Evolutionary conservation across 2,329 filamentous ascomycete species (phyloP).

Genomic region (Penicillium sp.): DNA sequence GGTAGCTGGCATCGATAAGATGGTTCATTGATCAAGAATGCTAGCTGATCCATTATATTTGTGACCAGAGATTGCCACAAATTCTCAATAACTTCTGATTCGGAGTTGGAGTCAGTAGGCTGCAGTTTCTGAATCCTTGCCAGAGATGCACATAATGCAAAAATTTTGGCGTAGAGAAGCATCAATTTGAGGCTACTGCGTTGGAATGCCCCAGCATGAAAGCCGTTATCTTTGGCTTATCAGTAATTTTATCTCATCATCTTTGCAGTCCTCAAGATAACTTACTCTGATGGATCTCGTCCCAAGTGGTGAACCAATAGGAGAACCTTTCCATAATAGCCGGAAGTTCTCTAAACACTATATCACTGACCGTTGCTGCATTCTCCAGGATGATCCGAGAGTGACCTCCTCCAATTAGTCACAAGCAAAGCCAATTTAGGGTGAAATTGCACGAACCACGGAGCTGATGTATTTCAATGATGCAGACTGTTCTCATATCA

Average conservation of each 20-base stretch:
- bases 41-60: conserved; percentile 35
- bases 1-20: conserved; percentile 35
- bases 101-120: conserved; percentile 19
- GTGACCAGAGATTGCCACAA: conserved; percentile 35
- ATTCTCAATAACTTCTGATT: conserved; percentile 22
- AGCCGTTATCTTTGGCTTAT: conserved; percentile 32
- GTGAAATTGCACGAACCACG: conserved; percentile 21
- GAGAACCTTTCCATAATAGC: conserved; percentile 33
- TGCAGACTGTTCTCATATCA: conserved; percentile 37
- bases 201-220: conserved; percentile 38
- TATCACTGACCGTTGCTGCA: conserved; percentile 24
- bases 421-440: background rate
- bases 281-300: conserved; percentile 36
- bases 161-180: conserved; percentile 36
- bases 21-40: conserved; percentile 32
- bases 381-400: conserved; percentile 33
- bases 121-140: conserved; percentile 39
- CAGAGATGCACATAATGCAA: conserved; percentile 32
- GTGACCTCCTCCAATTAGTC: conserved; percentile 20
- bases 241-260: background rate
- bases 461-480: conserved; percentile 38
- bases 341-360: conserved; percentile 29
- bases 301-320: conserved; percentile 38
- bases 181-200: conserved; percentile 36
- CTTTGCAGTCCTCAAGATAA: background rate